Evolutionary conservation across 108 stramenopile genomes (phyloP), one percentile per base, ranked within the genome.

Genomic region (Cylindrotheca fusiformis): DNA sequence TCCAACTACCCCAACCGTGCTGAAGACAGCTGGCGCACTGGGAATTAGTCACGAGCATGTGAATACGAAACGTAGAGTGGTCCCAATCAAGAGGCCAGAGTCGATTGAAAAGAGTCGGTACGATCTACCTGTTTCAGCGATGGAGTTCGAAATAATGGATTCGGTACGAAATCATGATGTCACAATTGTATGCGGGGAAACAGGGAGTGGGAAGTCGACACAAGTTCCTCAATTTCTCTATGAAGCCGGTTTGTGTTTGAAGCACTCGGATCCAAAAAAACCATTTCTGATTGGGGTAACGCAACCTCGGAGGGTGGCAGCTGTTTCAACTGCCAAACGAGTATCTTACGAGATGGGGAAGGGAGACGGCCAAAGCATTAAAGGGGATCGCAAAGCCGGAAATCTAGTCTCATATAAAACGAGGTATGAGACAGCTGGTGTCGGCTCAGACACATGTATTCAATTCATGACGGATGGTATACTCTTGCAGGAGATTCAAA

Each of bases 381-480:
- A 54, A 36, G 26, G 52, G n/a, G 26, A 31, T 24, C 69, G 72
- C 6, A 51, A 52, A 49, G 71, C 63, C 5, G 87, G 92, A 6
- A 91, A 91, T 62, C 59, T 87, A 22, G 99, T 99, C 4, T 85
- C 88, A 12, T 98, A 98, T 65, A 92, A 96, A 66, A 97, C 97
- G 2, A 86, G 97, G 51, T 96, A 97, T 67, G 99, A 98, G 67
- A 77, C 77, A 1, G 85, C 88, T 24, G 94, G 95, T 6, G 56
- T 95, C 1, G 87, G 92, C 8, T n/a, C 60, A 31, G 52, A 72
- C 22, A 97, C 95, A 8, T 67, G 82, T n/a, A 57, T 98, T 29
- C 94, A 97, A 64, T 98, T 99, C 68, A 97, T 98, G 97, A 99
- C 99, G 20, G 99, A 99, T 71, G 99, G 99, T 33, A 93, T 99